phyloP scores from a whole-genome alignment of 306 rosid genomes.

The Fragaria iinumae region DNA sequence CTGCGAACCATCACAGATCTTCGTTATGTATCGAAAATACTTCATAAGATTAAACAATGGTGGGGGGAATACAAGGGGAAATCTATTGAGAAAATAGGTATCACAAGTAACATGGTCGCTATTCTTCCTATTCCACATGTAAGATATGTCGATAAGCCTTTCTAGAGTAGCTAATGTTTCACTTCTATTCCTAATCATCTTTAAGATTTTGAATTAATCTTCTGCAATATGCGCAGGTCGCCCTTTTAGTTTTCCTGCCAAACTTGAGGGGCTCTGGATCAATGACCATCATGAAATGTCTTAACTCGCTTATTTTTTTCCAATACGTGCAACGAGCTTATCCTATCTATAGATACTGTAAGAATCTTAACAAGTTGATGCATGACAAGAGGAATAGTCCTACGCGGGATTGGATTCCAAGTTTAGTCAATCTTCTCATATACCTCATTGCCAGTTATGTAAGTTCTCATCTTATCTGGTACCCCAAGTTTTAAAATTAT shows the following conservation, averaged over 20 bases:
- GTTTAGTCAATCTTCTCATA: conserved; percentile 15
- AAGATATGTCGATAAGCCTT: neutral
- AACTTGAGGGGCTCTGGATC: conserved; percentile 9
- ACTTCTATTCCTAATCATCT: too few species aligned
- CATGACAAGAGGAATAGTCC: neutral
- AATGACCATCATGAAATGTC: neutral
- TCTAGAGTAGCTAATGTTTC: neutral
- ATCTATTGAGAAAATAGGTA: neutral
- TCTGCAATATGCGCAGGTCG: conserved; percentile 15
- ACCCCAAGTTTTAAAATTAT: too few species aligned
- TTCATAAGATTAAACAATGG: neutral
- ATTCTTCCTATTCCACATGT: conserved; percentile 34
- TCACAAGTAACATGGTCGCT: conserved; percentile 14
- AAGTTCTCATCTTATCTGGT: neutral
- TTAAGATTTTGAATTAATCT: neutral
- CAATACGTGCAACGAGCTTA: conserved; percentile 24
- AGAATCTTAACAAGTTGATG: conserved; percentile 5
- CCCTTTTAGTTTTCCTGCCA: neutral
- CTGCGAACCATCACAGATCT: conserved; percentile 22
- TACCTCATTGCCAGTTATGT: conserved; percentile 27
- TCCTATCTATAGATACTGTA: conserved; percentile 17
- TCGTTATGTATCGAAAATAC: conserved; percentile 14
- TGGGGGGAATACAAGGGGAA: neutral
- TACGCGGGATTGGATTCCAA: neutral
- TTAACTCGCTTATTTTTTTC: conserved; percentile 14